A percentile compares a stretch with the other conserved stretches of the same genome.
Conservation (phyloP, 495 filamentous ascomycete genomes). For the Xylaria scruposa region DNA sequence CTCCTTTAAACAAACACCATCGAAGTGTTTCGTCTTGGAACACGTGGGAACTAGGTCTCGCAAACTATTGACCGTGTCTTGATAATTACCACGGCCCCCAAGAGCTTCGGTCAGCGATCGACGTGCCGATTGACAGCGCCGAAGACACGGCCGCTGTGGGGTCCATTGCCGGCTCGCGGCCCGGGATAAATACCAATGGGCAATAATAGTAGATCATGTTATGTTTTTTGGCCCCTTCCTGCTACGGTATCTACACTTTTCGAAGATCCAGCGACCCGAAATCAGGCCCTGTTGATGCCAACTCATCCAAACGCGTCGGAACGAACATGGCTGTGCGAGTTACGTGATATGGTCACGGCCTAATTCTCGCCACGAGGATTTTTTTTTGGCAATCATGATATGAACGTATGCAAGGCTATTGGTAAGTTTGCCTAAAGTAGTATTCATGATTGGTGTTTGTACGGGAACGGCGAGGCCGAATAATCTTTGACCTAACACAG, state of each 20-base stretch:
- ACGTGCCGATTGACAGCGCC: background rate
- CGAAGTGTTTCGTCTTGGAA: background rate
- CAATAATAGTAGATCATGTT: background rate
- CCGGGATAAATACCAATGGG: background rate
- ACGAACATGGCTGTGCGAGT: background rate
- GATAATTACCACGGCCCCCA: conserved; percentile 10
- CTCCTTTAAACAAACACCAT: background rate
- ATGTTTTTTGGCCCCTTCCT: conserved; percentile 8
- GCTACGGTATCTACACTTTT: conserved; percentile 2
- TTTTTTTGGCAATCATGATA: background rate
- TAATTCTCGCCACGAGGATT: background rate
- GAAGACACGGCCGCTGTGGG: conserved; percentile 22
- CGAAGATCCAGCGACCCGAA: background rate
- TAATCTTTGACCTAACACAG: background rate
- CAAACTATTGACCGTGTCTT: background rate
- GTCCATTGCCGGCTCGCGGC: conserved; percentile 2
- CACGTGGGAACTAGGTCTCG: conserved; percentile 5
- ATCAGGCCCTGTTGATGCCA: conserved; percentile 20
- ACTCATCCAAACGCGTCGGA: conserved; percentile 1
- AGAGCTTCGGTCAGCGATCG: conserved; percentile 23
- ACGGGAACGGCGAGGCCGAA: conserved; percentile 2
- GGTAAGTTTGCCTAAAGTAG: no score
- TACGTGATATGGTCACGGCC: conserved; percentile 7
- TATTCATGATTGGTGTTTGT: background rate
- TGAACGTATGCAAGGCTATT: background rate